Evolutionary conservation across 2,329 filamentous ascomycete species (phyloP).

Genomic region (Colletotrichum aenigma): DNA sequence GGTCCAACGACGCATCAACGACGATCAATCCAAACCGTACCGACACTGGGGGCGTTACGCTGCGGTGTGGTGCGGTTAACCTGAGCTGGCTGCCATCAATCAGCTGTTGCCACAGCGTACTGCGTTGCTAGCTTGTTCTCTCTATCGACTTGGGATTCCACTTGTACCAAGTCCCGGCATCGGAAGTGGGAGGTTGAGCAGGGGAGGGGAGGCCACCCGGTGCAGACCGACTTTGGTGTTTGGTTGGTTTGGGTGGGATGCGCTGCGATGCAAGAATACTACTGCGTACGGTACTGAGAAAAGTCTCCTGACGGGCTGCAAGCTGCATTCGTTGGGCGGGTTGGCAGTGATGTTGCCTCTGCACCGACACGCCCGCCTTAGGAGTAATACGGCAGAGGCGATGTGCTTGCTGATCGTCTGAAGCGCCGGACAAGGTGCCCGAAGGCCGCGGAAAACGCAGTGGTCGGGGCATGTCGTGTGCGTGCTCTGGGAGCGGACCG

Average conservation of each 20-base stretch:
- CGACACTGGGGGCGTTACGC: neutral
- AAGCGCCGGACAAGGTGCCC: neutral
- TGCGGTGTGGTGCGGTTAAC: neutral
- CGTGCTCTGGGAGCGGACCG: neutral
- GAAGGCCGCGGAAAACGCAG: neutral
- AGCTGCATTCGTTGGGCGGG: neutral
- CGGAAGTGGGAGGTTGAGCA: neutral
- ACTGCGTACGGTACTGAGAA: neutral
- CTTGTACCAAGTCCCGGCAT: neutral
- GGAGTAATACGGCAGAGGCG: neutral
- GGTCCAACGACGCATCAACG: conserved; percentile 8
- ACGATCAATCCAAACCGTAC: conserved; percentile 3
- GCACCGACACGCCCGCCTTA: neutral
- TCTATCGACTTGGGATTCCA: neutral
- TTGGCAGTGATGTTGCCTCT: neutral
- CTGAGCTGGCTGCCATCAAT: conserved; percentile 2
- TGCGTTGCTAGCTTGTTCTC: conserved; percentile 1
- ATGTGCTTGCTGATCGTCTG: neutral
- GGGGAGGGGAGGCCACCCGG: neutral
- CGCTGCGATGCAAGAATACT: neutral
- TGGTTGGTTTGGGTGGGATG: neutral
- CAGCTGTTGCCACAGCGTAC: conserved; percentile 15
- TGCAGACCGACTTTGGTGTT: neutral
- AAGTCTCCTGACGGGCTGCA: neutral
- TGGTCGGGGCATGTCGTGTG: neutral